Evolutionary conservation across 306 rosid species (phyloP).

Genomic region (Styphnolobium japonicum): DNA sequence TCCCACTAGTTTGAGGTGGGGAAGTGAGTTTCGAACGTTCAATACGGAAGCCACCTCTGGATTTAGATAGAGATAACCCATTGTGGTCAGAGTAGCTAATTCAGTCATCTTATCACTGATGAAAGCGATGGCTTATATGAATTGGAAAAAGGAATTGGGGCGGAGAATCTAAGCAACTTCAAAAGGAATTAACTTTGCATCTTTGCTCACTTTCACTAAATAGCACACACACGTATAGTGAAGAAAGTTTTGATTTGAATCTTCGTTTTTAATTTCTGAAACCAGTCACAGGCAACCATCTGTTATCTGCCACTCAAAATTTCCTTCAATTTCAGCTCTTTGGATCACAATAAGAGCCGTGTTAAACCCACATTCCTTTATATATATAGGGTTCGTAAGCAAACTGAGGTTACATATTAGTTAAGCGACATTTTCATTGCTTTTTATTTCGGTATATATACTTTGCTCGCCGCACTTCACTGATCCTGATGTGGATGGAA

Average conservation of each 20-base stretch:
- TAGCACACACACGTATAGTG: neutral
- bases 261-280: neutral
- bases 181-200: neutral
- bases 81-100: neutral
- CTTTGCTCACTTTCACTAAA: neutral
- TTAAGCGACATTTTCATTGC: neutral
- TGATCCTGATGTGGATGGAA: slow-evolving; percentile 4
- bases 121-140: neutral
- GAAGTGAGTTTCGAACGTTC: neutral
- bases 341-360: slow-evolving; percentile 17
- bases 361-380: slow-evolving; percentile 11
- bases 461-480: slow-evolving; percentile 15
- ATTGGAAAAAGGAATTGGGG: neutral
- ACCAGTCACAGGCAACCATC: neutral
- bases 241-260: neutral
- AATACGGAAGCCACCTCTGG: neutral
- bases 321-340: neutral
- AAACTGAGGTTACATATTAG: neutral
- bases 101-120: neutral
- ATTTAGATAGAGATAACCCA: neutral
- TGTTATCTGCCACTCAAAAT: neutral
- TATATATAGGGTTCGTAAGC: neutral
- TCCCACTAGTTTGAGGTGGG: neutral
- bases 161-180: neutral
- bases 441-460: neutral